phyloP scores from a whole-genome alignment of 176 grass and related monocot species.

The Rhynchospora tenuis region DNA sequence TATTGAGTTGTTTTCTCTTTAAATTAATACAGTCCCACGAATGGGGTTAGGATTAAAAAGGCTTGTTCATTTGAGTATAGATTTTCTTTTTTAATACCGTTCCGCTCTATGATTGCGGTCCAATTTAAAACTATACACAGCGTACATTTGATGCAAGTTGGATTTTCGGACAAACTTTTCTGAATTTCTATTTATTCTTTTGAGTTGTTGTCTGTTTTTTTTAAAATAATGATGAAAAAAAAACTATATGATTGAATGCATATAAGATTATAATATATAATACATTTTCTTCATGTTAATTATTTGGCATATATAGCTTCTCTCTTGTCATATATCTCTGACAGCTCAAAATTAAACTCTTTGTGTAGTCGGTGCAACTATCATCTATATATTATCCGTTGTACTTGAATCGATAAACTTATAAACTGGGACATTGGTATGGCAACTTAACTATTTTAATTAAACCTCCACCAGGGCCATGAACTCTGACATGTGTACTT shows the following conservation, averaged over 20 bases:
- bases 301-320: neutral
- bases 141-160: neutral
- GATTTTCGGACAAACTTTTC: neutral
- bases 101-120: conserved; percentile 1
- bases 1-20: neutral
- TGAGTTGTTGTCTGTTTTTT: conserved; percentile 15
- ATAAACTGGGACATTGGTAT: neutral
- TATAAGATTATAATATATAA: neutral
- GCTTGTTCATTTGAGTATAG: neutral
- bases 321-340: conserved; percentile 9
- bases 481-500: conserved; percentile 13
- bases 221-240: neutral
- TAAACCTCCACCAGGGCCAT: neutral
- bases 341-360: neutral
- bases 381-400: neutral
- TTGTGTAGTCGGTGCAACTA: neutral
- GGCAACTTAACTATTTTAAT: neutral
- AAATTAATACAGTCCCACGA: neutral
- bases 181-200: neutral
- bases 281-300: neutral
- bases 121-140: conserved; percentile 9
- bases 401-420: neutral
- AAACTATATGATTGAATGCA: neutral
- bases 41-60: conserved; percentile 18
- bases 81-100: neutral